Base-by-base conservation (phyloP, 192 early-diverging fungal species). In the Backusella australiensis region DNA sequence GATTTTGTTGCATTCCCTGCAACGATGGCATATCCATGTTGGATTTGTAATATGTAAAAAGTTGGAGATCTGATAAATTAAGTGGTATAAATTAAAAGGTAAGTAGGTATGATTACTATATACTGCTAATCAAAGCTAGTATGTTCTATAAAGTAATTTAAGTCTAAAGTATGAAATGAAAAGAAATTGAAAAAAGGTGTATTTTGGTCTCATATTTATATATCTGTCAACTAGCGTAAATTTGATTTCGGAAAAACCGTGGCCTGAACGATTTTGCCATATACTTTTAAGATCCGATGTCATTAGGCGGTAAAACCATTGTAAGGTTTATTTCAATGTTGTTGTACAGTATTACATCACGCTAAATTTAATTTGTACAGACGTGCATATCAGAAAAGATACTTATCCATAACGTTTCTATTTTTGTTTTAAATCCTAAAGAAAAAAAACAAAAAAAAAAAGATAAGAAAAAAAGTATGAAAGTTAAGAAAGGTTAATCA, bases 201-300 rank as follows among this genome's bases (percentile, higher is more conserved):
- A 9, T 69, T 71, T 44, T 71, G 29, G 6, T 19, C n/a, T 26
- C 12, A 11, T 70, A 32, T 36, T 36, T 67, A 67, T 67, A 32
- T 6, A 67, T 67, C 66, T 15, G 23, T 67, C 29, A 68, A 68
- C 29, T 34, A 35, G 67, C 34, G 26, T 71, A 46, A 46, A 39
- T 29, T 32, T 39, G 70, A 71, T 49, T 44, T 17, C 26, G 35
- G 35, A 34, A 34, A 34, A 68, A 68, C 67, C 9, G 19, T 49
- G 70, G 70, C 70, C 70, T 71, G 70, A 71, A 71, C 44, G 39
- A 71, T 71, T 71, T 44, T 71, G 39, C 70, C 70, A 49, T 21
- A 0, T 0, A 1, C 3, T 23, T 69, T 69, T 11, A 69, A 38
- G 7, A n/a, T 15, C 68, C 68, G 68, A 69, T 68, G 67, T 6